Evolutionary conservation across 2,329 filamentous ascomycete genomes (phyloP), one percentile per base, ranked within the genome.

Genomic region (Eutypella sp.): DNA sequence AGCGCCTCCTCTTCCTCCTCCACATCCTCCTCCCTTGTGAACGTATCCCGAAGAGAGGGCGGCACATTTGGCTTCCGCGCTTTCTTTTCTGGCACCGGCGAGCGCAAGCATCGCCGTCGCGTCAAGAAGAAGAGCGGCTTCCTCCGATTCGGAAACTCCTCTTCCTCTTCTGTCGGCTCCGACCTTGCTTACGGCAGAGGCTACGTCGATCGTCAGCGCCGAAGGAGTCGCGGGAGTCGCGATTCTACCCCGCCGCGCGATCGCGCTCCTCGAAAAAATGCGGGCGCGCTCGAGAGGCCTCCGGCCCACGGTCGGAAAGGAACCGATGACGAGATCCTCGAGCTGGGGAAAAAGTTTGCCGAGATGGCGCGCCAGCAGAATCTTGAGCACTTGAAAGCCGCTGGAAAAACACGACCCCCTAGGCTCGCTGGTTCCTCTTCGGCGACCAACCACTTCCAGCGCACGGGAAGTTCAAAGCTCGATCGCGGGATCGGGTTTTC

Each of bases 171-270:
- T 1, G 71, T 85, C 45, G 81, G 85, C 62, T 79, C 77, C 18
- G 84, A 88, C 58, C 67, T 87, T 49, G 83, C 83, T 9, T 87
- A 86, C 59, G 83, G 84, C 9, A 73, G 68, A 45, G 82, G 81
- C 15, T 84, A 76, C 51, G 68, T 79, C 40, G 73, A 72, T 49
- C 55, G 59, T 19, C 53, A n/a, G n/a, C n/a, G n/a, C n/a, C n/a
- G n/a, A n/a, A n/a, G n/a, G n/a, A n/a, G n/a, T n/a, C n/a, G 57
- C 23, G 59, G 59, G 50, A 68, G 62, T 46, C 66, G 64, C 36
- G 56, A 61, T 33, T 54, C 57, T 27, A 64, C 60, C 22, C 60
- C 64, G 10, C 51, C 56, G 20, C 47, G 48, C 20, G 51, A 47
- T 9, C 47, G 47, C 7, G 44, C 40, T 39, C 45, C 49, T 5